Evolutionary conservation across 2,329 filamentous ascomycete species (phyloP), one percentile per base, ranked within the genome.

Genomic region (Ceratocystis variospora): DNA sequence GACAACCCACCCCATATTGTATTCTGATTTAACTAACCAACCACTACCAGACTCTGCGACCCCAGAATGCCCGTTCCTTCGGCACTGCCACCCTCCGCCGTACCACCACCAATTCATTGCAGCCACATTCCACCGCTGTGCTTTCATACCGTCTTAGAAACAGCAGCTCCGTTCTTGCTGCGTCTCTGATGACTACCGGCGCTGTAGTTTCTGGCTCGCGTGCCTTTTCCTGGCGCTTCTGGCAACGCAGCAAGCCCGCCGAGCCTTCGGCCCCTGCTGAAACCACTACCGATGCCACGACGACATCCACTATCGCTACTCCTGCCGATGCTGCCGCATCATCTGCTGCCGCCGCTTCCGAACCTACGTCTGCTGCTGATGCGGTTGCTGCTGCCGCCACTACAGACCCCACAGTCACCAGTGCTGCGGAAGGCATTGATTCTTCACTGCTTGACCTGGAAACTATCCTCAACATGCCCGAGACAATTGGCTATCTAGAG

Each of bases 401-500:
- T 15, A 41, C 37, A 41, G 61, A 71, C 3, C 67, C 72, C 44
- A 68, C 69, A 17, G 69, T 72, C 61, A 61, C 71, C 59, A 53
- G 63, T 55, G 61, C 68, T 67, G 63, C 61, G 3, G n/a, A 15
- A 28, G 55, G 10, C 65, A 45, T 67, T 65, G 64, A 64, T 28
- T 68, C 71, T 55, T 68, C 45, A 41, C 61, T 15, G 65, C 59
- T 68, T 70, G 62, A 75, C 70, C 70, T 77, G 66, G 70, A 72
- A 63, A 70, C 73, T 48, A 73, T 76, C 63, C 70, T 85, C 68
- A 77, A 81, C 69, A 83, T 90, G 69, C 84, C 88, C 45, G 88
- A 93, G 72, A 80, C 84, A 63, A 83, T 96, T 67, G 94, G 94
- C 69, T 96, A 92, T 72, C 79, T 99, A 67, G 84, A 89, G 71